Evolutionary conservation across 148 eudicot species (phyloP).

Genomic region (Pouteria glomerata): DNA sequence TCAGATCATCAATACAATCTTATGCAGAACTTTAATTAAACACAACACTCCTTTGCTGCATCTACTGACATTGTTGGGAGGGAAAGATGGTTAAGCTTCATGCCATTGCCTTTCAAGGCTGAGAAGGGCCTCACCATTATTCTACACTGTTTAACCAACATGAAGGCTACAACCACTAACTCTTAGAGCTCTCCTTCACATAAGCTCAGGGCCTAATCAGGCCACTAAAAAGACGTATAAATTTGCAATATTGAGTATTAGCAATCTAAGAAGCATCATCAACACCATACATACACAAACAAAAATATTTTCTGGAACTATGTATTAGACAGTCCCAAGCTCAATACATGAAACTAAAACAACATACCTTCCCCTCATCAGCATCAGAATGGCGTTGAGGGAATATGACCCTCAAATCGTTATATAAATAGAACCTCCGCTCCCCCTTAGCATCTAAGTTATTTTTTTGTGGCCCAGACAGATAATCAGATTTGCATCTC

Average conservation of each 20-base stretch:
- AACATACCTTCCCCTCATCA: conserved; percentile 80
- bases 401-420: conserved; percentile 67
- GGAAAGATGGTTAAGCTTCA: no score
- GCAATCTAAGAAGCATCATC: neutral
- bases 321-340: neutral
- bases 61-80: no score
- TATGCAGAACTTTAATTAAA: neutral
- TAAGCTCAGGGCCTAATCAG: no score
- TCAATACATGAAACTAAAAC: neutral
- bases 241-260: neutral
- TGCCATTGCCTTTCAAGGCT: no score
- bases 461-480: conserved; percentile 15
- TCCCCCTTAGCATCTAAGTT: conserved; percentile 27
- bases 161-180: no score
- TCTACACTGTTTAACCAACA: no score
- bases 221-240: neutral
- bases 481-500: conserved; percentile 35
- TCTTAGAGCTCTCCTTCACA: no score
- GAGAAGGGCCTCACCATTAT: no score
- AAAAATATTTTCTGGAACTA: neutral
- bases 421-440: conserved; percentile 57
- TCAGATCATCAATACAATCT: neutral
- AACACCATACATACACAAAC: neutral
- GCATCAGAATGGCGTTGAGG: conserved; percentile 84
- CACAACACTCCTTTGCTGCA: neutral